These are phyloP conservation scores for Nothopassalora personata DNA, from an alignment of 2,329 filamentous ascomycete genomes.

Conservation along the genomic window DNA sequence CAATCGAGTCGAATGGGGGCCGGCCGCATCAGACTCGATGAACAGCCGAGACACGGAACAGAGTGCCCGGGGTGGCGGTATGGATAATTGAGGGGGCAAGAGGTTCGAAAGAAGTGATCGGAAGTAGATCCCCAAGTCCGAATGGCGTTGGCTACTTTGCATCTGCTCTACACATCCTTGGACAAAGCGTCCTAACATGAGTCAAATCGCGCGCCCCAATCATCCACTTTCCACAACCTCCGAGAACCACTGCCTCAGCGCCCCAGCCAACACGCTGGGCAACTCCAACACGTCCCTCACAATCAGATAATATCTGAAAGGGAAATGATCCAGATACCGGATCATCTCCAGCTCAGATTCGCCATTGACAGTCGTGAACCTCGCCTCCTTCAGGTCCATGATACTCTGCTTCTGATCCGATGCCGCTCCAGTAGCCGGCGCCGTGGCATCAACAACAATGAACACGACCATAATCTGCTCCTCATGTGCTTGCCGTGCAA, in stretches of 20 bases:
- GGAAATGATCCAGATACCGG: slow-evolving; percentile 90
- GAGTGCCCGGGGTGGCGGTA: neutral
- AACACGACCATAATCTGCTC: slow-evolving; percentile 98
- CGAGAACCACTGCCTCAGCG: slow-evolving; percentile 94
- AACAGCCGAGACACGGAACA: neutral
- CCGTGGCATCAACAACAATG: slow-evolving; percentile 75
- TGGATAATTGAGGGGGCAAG: neutral
- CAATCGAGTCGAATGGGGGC: slow-evolving; percentile 3
- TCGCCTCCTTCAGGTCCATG: slow-evolving; percentile 80
- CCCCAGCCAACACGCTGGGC: slow-evolving; percentile 76
- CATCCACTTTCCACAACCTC: slow-evolving; percentile 50
- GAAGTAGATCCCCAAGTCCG: neutral
- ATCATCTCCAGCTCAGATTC: slow-evolving; percentile 70
- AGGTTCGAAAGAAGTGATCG: neutral
- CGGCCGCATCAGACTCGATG: slow-evolving; percentile 10
- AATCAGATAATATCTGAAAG: slow-evolving; percentile 94
- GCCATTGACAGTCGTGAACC: slow-evolving; percentile 64
- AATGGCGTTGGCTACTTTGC: neutral
- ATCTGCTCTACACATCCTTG: neutral
- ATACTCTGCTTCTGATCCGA: slow-evolving; percentile 55
- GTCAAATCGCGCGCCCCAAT: neutral
- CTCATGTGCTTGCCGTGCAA: slow-evolving; percentile 83
- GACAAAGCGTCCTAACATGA: neutral
- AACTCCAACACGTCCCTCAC: slow-evolving; percentile 89
- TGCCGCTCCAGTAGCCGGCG: slow-evolving; percentile 16